Base-by-base conservation (phyloP, 148 eudicot species). In the Heliamphora exappendiculata region DNA sequence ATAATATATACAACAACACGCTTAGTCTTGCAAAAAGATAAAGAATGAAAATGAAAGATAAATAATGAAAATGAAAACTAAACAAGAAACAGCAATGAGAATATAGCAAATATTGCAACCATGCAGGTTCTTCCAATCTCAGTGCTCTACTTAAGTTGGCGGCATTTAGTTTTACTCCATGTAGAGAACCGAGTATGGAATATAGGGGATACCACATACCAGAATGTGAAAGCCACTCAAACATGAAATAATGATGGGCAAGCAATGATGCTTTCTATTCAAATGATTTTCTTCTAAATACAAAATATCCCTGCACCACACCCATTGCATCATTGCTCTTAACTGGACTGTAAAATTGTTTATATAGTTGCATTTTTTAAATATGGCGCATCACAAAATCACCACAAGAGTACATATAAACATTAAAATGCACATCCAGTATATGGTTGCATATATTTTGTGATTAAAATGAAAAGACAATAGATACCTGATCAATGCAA, bases 401-500 rank as follows among this genome's bases (percentile, higher is more conserved):
- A 70, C 34, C 24, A 24, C 50, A 44, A 65, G 72, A 41, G n/a
- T 26, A 69, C 34, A 67, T 20, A 53, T 31, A 36, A n/a, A 66
- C 7, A 66, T 37, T 44, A 28, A 10, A 6, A 22, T 49, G 51
- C 65, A 12, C 24, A 42, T 20, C 20, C 26, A 74, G 2, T 60
- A 34, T 4, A 39, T 49, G 24, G 53, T 28, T 14, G 22, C 34
- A 4, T 9, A 17, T 8, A 28, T 62, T 42, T 42, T 10, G 36
- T 75, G 71, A 42, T 31, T 60, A 78, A 20, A 42, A 26, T 17
- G 24, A 19, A 53, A 79, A 54, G 10, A 8, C 50, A 45, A 72
- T 9, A 78, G 26, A 42, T 75, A 95, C 99, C 99, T 95, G 99
- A 84, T 95, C 99, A 82, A 95, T 95, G 91, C 97, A 95, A 78